Base-by-base conservation (phyloP, 2,329 filamentous ascomycete genomes). In the Phaeoacremonium minimum region DNA sequence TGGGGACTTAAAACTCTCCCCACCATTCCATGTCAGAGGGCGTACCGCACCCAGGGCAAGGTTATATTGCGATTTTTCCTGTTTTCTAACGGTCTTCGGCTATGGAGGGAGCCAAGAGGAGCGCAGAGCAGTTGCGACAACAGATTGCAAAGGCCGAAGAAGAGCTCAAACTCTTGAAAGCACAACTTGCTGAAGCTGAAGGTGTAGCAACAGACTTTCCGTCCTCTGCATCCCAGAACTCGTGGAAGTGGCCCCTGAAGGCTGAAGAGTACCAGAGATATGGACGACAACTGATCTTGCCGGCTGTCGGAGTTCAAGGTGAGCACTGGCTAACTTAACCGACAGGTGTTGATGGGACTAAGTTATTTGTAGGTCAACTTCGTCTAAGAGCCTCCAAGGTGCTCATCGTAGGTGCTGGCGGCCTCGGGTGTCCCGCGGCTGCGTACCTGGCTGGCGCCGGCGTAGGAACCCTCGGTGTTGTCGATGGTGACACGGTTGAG, bases 381-480 rank as follows among this genome's bases (percentile, higher is more conserved):
- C 72, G 76, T 19, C 67, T 97, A 13, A 84, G 80, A 50, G 66
- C 71, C 1, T 71, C 87, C 1, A 78, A 71, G 15, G 81, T 96
- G 5, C 72, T 97, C 7, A 71, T 98, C 32, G 75, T 98, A 16
- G 93, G 93, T 9, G 83, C 87, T 3, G 93, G 93, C 6, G 93
- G 93, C 0, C 67, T 98, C 11, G 93, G 93, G 9, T 97, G 88
- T 56, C 93, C 93, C 9, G 89, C 93, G 11, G 87, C 90, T 1
- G 77, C 86, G n/a, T 98, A 98, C 55, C 77, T 98, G 2, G 87
- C 89, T 8, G 91, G 88, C 15, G 86, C 93, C 2, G 93, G 93
- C 1, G 75, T 96, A 2, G 89, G 90, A 7, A 85, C 73, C 0
- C 61, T 98, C 14, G 90, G 91, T 0, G 67, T 98, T 7, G 77